Conservation (phyloP, 169 alveolate species). For the Plasmodium knowlesi region DNA sequence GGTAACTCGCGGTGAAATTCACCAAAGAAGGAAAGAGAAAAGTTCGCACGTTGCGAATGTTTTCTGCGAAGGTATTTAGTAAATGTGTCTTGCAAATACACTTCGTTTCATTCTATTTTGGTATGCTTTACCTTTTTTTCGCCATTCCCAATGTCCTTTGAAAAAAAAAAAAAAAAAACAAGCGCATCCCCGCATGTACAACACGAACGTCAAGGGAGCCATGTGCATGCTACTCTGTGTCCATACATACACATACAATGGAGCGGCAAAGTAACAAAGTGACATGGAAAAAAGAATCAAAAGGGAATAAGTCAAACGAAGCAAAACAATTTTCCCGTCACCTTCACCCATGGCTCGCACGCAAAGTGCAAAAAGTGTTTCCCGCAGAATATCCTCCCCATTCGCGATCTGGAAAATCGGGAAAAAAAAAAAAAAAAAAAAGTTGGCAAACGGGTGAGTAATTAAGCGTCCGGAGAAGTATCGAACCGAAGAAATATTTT, state of each 20-base stretch:
- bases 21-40: background rate
- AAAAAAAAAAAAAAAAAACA: background rate
- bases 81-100: background rate
- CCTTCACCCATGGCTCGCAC: background rate
- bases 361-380: background rate
- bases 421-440: background rate
- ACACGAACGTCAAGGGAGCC: background rate
- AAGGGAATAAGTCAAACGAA: background rate
- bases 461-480: background rate
- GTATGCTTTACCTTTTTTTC: background rate
- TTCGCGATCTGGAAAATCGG: background rate
- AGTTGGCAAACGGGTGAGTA: background rate
- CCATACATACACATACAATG: background rate
- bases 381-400: background rate
- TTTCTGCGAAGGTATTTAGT: background rate
- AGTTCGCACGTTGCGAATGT: background rate
- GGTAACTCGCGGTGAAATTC: background rate
- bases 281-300: background rate
- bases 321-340: background rate
- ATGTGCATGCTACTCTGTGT: background rate
- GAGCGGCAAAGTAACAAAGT: background rate
- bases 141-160: background rate
- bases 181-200: background rate
- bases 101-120: background rate
- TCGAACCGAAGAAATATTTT: background rate